Base-by-base conservation (phyloP, 2,329 filamentous ascomycete genomes). In the Pyrenophora teres region DNA sequence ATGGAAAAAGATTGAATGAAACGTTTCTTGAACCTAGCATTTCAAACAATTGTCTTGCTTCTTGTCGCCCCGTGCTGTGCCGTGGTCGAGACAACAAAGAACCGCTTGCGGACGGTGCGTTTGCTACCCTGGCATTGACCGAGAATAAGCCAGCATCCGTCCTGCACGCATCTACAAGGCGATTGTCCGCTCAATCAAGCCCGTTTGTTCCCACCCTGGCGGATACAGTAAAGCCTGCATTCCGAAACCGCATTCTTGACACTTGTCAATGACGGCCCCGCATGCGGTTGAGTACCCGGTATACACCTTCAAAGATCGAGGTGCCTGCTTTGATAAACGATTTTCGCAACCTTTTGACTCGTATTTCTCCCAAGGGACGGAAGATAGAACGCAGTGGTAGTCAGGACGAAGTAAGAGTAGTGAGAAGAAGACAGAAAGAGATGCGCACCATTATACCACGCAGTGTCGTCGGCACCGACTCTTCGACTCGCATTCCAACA, bases 101-200 rank as follows among this genome's bases (percentile, higher is more conserved):
- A 39, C 52, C 45, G 53, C 23, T 54, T 61, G 42, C 56, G 56
- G 56, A 27, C 49, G 36, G 38, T 27, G 36, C 32, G 48, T 56
- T 55, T 59, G 56, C 56, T 63, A 48, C 46, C 30, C 8, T 33
- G 21, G 16, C 25, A 23, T 45, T 48, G 49, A 36, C 23, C 42
- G 35, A 52, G 19, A 53, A 60, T 54, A 66, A 59, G 59, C 54
- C 44, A 47, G 41, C n/a, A 2, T 13, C 19, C 12, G 27, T 40
- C 45, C 59, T 56, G 63, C 60, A 57, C 53, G 56, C 61, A 41
- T 63, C 61, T 48, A 56, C 56, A 59, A 54, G 49, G 56, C 41
- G 38, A 58, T 62, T 57, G 50, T 59, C 45, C 23, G 36, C 47
- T 39, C 41, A 36, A 48, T 56, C 55, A 46, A 63, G 58, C 52